These are phyloP conservation scores for Cryptococcus deneoformans DNA, from an alignment of 1,284 basidiomycete genomes.

Conservation along the genomic window DNA sequence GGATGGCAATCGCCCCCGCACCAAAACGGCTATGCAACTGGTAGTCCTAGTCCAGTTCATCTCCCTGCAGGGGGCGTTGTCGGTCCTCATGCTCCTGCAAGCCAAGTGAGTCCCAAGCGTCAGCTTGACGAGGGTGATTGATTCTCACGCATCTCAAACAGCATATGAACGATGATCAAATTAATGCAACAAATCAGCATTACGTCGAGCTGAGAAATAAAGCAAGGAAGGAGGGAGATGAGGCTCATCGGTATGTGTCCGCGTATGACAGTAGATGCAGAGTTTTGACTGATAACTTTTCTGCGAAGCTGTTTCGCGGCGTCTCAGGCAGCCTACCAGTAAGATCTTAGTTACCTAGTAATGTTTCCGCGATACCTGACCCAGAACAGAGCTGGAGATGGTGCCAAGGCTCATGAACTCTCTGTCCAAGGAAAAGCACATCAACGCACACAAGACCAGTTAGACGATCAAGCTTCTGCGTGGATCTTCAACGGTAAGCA, in stretches of 20 bases:
- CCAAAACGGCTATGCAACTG: conserved; percentile 17
- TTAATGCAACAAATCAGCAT: conserved; percentile 55
- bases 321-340: conserved; percentile 45
- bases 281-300: background rate
- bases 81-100: conserved; percentile 50
- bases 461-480: conserved; percentile 80
- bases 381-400: conserved; percentile 58
- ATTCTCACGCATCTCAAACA: background rate
- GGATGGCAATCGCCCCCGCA: conserved; percentile 23
- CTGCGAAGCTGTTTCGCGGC: conserved; percentile 36
- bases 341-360: conserved; percentile 59
- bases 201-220: conserved; percentile 67
- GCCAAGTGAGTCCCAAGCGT: conserved; percentile 22
- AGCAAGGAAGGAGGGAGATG: conserved; percentile 66
- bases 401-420: conserved; percentile 76
- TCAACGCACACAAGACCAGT: conserved; percentile 70
- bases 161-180: conserved; percentile 56
- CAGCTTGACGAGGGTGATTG: background rate
- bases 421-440: conserved; percentile 80
- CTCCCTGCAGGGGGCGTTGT: conserved; percentile 30
- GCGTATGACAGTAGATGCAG: background rate
- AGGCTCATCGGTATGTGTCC: conserved; percentile 42
- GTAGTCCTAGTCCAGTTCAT: conserved; percentile 17
- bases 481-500: conserved; percentile 79
- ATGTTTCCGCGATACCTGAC: conserved; percentile 54